A percentile compares a stretch with the other conserved stretches of the same genome.
These are phyloP conservation scores for Rhizophora apiculata DNA, from an alignment of 345 rosid genomes.

Conservation along the genomic window DNA sequence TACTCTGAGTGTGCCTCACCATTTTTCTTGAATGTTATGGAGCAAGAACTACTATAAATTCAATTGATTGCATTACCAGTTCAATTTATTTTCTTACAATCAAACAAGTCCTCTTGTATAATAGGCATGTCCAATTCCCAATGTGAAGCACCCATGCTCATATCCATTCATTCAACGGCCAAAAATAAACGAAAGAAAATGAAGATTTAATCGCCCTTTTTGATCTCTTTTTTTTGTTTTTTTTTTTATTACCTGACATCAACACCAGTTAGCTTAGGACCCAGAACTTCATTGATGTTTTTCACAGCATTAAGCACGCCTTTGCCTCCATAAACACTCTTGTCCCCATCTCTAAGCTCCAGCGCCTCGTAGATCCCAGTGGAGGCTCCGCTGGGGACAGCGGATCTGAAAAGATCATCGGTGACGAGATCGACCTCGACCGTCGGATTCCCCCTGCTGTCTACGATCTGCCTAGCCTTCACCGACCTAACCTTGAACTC, in stretches of 20 bases:
- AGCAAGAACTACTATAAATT: too few relatives aligned
- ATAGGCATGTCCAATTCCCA: too few relatives aligned
- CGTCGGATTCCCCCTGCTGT: slow-evolving; percentile 97
- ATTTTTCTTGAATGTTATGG: too few relatives aligned
- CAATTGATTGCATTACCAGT: too few relatives aligned
- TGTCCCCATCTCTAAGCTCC: slow-evolving; percentile 92
- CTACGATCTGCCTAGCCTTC: slow-evolving; percentile 96
- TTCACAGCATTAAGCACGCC: slow-evolving; percentile 77
- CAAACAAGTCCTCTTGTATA: too few relatives aligned
- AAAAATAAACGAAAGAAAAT: not conserved
- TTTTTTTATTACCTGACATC: slow-evolving; percentile 63
- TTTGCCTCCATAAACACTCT: slow-evolving; percentile 81
- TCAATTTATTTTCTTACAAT: too few relatives aligned
- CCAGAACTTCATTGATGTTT: slow-evolving; percentile 71
- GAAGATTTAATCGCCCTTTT: not conserved
- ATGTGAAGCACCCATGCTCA: too few relatives aligned
- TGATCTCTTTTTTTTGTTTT: not conserved
- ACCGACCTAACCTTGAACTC: slow-evolving; percentile 66
- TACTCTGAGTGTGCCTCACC: too few relatives aligned
- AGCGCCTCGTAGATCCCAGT: slow-evolving; percentile 96
- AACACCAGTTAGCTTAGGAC: slow-evolving; percentile 81
- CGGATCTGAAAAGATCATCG: slow-evolving; percentile 74
- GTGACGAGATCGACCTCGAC: slow-evolving; percentile 95
- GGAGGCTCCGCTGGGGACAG: slow-evolving; percentile 98
- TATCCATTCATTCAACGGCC: not conserved